These are phyloP conservation scores for Rhinocladiella similis DNA, from an alignment of 2,329 filamentous ascomycete genomes.

Conservation along the genomic window DNA sequence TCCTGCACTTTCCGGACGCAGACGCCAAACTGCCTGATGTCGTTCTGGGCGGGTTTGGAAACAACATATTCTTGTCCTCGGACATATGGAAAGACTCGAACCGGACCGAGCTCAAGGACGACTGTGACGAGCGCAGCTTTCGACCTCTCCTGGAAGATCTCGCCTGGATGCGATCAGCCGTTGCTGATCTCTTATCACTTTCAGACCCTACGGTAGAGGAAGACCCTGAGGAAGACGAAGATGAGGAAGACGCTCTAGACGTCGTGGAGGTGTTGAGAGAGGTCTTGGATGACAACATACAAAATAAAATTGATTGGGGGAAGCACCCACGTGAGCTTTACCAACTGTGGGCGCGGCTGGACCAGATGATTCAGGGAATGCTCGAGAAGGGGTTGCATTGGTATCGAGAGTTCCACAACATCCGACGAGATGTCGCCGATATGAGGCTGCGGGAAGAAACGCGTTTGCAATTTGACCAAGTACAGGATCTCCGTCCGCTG, in stretches of 20 bases:
- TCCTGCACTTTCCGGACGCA: constrained; percentile 10
- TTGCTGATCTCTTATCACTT: no score
- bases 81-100: not conserved
- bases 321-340: not conserved
- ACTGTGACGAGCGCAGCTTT: not conserved
- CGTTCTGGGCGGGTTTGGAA: constrained; percentile 13
- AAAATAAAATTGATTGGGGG: not conserved
- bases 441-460: not conserved
- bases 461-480: not conserved
- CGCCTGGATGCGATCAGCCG: no score
- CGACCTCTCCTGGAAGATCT: no score
- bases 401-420: not conserved
- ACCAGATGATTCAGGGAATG: not conserved
- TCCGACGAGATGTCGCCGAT: not conserved
- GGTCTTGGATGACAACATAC: not conserved
- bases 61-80: not conserved
- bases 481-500: not conserved
- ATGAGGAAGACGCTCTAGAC: no score
- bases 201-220: no score
- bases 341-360: not conserved
- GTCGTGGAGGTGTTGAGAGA: not conserved
- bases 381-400: not conserved
- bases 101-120: not conserved
- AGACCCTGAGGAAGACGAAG: no score
- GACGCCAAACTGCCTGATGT: constrained; percentile 10